Base-by-base conservation (phyloP, 257 asterid species). In the Cinchona pubescens region DNA sequence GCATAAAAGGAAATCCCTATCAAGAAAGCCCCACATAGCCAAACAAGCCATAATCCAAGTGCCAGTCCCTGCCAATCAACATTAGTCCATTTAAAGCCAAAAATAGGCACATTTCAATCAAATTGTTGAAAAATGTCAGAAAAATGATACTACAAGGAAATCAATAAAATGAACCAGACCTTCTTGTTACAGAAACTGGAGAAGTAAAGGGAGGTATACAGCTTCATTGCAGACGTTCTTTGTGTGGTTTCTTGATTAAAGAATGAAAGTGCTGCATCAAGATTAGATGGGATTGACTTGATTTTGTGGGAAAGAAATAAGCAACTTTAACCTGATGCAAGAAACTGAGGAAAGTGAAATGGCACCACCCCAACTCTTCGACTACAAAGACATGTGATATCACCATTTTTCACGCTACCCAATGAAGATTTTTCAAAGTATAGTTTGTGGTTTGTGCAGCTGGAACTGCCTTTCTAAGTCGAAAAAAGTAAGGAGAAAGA, bases 11-110 rank as follows among this genome's bases (percentile, higher is more conserved):
- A 88, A 43, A 86, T 74, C 29, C 79, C 84, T 76, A 92, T 90
- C 84, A 95, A 85, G 82, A 86, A 75, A 82, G 88, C 32, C 70
- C 97, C 98, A 84, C 87, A 85, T 42, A 87, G 67, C 99, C 99
- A 95, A 81, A 92, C 85, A 80, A 87, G 78, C 88, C 88, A 91
- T 58, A 90, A 73, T 58, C 94, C 98, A 78, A 85, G 81, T 73
- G 80, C 86, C 83, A 88, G 67, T 75, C 79, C 87, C 98, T 94
- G 86, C 81, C 56, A 80, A 59, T 34, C 12, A 14, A 48, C 51
- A 66, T 75, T 55, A 55, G 55, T 53, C 65, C 66, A 38, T 42
- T 56, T 40, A 63, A 49, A 51, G 62, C 38, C 79, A 68, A 35
- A 34, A 35, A 45, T 37, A 58, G 32, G 65, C 42, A 76, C 46